These are phyloP conservation scores for Alectoria sarmentosa DNA, from an alignment of 495 filamentous ascomycete genomes.

Conservation along the genomic window DNA sequence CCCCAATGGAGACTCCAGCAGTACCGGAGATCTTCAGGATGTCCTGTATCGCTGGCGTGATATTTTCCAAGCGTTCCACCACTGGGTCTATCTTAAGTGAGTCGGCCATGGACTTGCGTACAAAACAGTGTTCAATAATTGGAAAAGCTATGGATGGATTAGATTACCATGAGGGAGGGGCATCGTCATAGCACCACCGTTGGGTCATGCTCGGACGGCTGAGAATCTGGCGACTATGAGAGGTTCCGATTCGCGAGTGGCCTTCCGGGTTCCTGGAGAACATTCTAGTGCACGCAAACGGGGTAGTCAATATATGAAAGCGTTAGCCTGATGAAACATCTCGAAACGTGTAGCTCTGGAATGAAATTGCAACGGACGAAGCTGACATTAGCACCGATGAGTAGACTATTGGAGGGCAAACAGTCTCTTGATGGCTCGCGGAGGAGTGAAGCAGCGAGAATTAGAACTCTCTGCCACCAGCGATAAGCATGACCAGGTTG, in stretches of 20 bases:
- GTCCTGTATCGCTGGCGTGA: neutral
- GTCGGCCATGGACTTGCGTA: no score
- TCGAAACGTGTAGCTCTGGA: neutral
- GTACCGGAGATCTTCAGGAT: conserved; percentile 23
- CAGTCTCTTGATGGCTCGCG: neutral
- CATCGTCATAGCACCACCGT: no score
- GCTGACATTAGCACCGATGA: neutral
- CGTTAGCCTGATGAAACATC: neutral
- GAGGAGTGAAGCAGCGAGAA: neutral
- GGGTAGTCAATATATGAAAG: neutral
- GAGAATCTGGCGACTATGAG: no score
- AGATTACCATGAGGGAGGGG: no score
- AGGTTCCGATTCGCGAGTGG: no score
- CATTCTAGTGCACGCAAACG: neutral
- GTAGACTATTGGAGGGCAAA: neutral
- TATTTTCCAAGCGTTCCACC: neutral
- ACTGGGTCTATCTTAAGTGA: no score
- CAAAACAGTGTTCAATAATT: no score
- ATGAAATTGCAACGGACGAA: neutral
- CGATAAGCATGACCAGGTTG: neutral
- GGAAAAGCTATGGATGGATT: no score
- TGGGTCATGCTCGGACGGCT: no score
- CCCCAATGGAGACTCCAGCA: conserved; percentile 27
- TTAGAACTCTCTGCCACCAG: neutral
- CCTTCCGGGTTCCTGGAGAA: neutral